Base-by-base conservation (phyloP, 2,329 filamentous ascomycete species). In the Diaporthe citrichinensis region DNA sequence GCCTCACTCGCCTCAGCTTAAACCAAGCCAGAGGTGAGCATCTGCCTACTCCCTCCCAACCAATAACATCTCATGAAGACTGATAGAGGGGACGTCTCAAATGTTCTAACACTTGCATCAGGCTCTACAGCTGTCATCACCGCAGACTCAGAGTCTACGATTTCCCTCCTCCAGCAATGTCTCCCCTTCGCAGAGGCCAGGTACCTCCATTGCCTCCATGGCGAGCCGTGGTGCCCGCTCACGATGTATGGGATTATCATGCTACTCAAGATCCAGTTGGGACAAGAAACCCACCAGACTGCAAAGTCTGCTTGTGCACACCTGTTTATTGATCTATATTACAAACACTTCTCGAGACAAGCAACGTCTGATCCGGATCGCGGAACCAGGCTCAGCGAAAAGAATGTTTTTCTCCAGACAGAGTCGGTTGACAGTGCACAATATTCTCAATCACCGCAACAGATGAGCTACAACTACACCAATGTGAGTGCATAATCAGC, bases 141-240 rank as follows among this genome's bases (percentile, higher is more conserved):
- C 31, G 31, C 25, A 1, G 17, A 15, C 31, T 14, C 31, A 14
- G 17, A 59, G 15, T 59, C 57, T 31, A 31, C 57, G 20, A 36
- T 59, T 20, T 31, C 17, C 17, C 10, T 59, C 1, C 20, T 59
- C 9, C 78, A 80, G 68, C 76, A 77, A 36, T 80, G 79, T 58
- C 58, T 80, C 31, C 77, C 78, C 5, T 65, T 79, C 10, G 75
- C 77, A 25, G 79, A 81, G 58, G 77, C 79, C 39, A 74, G 74
- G n/a, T 78, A 80, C 51, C 75, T 81, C 20, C 71, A 75, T 23
- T 79, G 77, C 51, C 77, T 77, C 46, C 36, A 78, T 46, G 76
- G 77, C 58, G 78, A 80, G 57, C 80, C 79, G 9, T 81, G 80
- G 79, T 79, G 79, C 44, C 77, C 76, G 28, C 67, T 79, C 7